Conservation (phyloP, 768 basidiomycete species). For the Ramaria rubella region DNA sequence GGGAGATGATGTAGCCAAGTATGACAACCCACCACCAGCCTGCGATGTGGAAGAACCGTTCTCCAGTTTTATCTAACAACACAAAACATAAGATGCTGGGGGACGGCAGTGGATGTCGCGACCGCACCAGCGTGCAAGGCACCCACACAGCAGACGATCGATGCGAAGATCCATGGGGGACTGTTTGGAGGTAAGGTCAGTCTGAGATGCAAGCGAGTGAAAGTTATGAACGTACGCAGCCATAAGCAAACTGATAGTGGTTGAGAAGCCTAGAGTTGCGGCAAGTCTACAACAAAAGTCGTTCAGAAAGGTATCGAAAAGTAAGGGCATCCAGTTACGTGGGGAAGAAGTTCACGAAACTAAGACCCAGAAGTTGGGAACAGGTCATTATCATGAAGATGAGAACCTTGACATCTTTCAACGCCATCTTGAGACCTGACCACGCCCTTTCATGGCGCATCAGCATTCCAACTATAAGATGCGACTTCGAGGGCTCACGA, state of each 20-base stretch:
- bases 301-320: not conserved
- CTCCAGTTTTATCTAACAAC: conserved; percentile 46
- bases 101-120: not conserved
- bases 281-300: conserved; percentile 32
- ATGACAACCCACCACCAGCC: conserved; percentile 57
- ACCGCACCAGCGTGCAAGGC: conserved; percentile 49
- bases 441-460: conserved; percentile 4
- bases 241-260: conserved; percentile 52
- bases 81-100: not conserved
- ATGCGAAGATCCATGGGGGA: conserved; percentile 57
- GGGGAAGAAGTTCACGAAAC: conserved; percentile 19
- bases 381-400: conserved; percentile 17
- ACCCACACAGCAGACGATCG: conserved; percentile 42
- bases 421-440: conserved; percentile 14
- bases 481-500: conserved; percentile 37
- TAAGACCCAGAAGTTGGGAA: conserved; percentile 14
- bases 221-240: conserved; percentile 57
- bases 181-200: too few relatives aligned
- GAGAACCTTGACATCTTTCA: conserved; percentile 15
- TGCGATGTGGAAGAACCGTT: conserved; percentile 56
- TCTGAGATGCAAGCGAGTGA: too few relatives aligned
- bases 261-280: conserved; percentile 52
- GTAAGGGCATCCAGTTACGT: conserved; percentile 34
- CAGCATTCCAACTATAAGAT: not conserved
- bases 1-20: conserved; percentile 52